Evolutionary conservation across 2,329 filamentous ascomycete genomes (phyloP).

Genomic region (Arthrobotrys sinensis): DNA sequence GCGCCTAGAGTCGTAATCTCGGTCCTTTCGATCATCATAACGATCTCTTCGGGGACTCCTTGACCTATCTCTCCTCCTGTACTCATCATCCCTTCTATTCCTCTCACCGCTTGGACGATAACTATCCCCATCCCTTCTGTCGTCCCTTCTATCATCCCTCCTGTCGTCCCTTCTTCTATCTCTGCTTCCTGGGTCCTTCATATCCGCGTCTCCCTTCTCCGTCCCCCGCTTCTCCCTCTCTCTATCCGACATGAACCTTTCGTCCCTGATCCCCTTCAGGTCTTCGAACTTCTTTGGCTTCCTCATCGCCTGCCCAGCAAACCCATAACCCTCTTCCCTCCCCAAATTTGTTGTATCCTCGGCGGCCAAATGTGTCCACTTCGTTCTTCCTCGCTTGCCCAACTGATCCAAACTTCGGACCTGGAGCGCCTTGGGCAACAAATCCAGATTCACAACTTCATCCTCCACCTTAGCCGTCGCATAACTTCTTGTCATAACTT

Average conservation of each 20-base stretch:
- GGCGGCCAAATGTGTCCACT: slow-evolving; percentile 87
- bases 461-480: slow-evolving; percentile 88
- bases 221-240: slow-evolving; percentile 70
- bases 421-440: slow-evolving; percentile 91
- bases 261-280: slow-evolving; percentile 69
- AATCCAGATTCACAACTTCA: slow-evolving; percentile 84
- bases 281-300: slow-evolving; percentile 65
- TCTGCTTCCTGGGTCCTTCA: slow-evolving; percentile 69
- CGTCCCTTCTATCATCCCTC: slow-evolving; percentile 29
- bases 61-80: slow-evolving; percentile 37
- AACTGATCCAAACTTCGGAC: slow-evolving; percentile 93
- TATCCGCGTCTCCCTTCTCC: slow-evolving; percentile 71
- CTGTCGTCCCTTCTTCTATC: slow-evolving; percentile 36
- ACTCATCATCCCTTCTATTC: slow-evolving; percentile 3
- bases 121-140: slow-evolving; percentile 36
- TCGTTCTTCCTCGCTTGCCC: slow-evolving; percentile 90
- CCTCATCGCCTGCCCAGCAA: slow-evolving; percentile 72
- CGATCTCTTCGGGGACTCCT: slow-evolving; percentile 38
- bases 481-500: slow-evolving; percentile 79
- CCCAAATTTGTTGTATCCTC: slow-evolving; percentile 94
- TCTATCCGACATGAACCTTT: slow-evolving; percentile 78
- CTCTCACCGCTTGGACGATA: slow-evolving; percentile 30
- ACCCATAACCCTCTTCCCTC: slow-evolving; percentile 62
- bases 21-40: slow-evolving; percentile 24
- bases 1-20: slow-evolving; percentile 47